Percentiles rank a stretch among this genome's conserved stretches.
These are phyloP conservation scores for Fusarium robinianum DNA, from an alignment of 2,329 filamentous ascomycete species.

Conservation along the genomic window DNA sequence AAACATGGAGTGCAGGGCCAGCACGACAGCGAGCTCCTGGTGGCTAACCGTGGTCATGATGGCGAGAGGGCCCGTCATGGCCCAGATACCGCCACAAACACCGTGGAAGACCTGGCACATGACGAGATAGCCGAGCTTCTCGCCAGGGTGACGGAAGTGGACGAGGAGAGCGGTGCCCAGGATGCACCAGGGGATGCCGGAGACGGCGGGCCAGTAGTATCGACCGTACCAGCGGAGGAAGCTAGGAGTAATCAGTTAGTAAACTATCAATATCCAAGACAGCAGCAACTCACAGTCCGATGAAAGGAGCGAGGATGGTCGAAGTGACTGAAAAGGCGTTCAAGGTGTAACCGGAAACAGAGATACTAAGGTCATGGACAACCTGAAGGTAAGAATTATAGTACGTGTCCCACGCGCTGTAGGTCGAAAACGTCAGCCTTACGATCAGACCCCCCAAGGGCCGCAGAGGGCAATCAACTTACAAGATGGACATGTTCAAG, in stretches of 20 bases:
- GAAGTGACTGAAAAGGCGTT: slow-evolving; percentile 55
- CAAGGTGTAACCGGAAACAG: slow-evolving; percentile 52
- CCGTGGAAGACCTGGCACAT: slow-evolving; percentile 57
- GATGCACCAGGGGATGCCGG: slow-evolving; percentile 59
- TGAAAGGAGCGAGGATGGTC: slow-evolving; percentile 50
- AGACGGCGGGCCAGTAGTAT: slow-evolving; percentile 55
- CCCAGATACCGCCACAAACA: slow-evolving; percentile 56
- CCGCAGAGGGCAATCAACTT: slow-evolving; percentile 18
- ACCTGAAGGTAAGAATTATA: slow-evolving; percentile 57
- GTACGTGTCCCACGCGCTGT: slow-evolving; percentile 52
- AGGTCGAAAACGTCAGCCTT: slow-evolving; percentile 52
- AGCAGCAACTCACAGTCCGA: slow-evolving; percentile 43
- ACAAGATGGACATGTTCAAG: slow-evolving; percentile 46
- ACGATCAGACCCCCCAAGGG: slow-evolving; percentile 50
- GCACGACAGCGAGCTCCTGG: slow-evolving; percentile 40
- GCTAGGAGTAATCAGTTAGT: slow-evolving; percentile 24
- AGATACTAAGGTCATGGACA: slow-evolving; percentile 52
- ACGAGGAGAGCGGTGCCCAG: slow-evolving; percentile 52
- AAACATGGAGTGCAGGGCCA: slow-evolving; percentile 39
- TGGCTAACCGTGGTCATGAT: slow-evolving; percentile 39
- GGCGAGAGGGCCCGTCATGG: slow-evolving; percentile 38
- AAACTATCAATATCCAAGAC: not conserved
- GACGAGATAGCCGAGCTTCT: slow-evolving; percentile 51
- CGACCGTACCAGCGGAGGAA: slow-evolving; percentile 53
- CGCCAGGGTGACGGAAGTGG: slow-evolving; percentile 41